Evolutionary conservation across 2,329 filamentous ascomycete species (phyloP).

Genomic region (Proliferodiscus dingleyae): DNA sequence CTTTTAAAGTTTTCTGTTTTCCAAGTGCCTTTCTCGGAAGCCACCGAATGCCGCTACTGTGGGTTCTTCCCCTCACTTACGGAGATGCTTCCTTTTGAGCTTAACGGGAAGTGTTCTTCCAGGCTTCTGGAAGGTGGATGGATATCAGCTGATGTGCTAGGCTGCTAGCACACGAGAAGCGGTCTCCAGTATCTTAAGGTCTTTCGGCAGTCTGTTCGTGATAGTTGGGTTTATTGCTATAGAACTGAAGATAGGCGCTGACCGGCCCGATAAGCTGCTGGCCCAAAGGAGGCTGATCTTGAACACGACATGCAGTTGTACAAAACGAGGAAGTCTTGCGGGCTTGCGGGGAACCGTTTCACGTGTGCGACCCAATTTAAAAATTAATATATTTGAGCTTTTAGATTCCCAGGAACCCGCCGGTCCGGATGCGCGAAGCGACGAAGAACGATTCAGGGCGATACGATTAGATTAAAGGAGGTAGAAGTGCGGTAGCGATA

Average conservation of each 20-base stretch:
- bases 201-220: no score
- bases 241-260: no score
- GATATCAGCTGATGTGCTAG: no score
- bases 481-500: not conserved
- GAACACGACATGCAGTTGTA: not conserved
- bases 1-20: no score
- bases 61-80: not conserved
- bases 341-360: conserved; percentile 1
- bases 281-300: no score
- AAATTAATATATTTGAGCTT: not conserved
- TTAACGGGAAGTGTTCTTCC: not conserved
- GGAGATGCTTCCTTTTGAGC: conserved; percentile 1
- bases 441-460: not conserved
- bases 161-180: no score
- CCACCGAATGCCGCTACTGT: not conserved
- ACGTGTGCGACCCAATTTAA: not conserved
- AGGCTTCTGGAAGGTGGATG: not conserved
- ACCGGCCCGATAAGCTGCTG: no score
- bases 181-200: no score
- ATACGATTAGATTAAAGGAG: not conserved
- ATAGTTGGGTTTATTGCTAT: no score
- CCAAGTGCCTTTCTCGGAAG: not conserved
- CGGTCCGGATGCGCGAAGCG: not conserved
- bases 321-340: not conserved
- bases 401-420: not conserved